Conservation (phyloP, 179 eudicot genomes). For the Camellia oleifera region DNA sequence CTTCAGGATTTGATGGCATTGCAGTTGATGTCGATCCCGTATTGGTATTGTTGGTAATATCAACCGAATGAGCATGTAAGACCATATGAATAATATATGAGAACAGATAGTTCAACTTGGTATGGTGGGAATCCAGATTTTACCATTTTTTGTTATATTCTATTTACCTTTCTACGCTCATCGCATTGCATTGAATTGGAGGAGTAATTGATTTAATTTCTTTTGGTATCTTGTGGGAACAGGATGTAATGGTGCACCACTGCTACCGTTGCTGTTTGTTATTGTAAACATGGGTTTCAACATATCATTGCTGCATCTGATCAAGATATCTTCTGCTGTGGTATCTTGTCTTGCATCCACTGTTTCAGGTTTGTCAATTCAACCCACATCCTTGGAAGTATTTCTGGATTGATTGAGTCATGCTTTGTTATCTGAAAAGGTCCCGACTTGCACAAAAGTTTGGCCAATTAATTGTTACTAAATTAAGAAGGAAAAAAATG, state of each 20-base stretch:
- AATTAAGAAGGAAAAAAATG: no score
- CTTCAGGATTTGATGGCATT: neutral
- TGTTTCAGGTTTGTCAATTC: constrained; percentile 59
- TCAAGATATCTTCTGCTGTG: constrained; percentile 90
- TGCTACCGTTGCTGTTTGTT: constrained; percentile 79
- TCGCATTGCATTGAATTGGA: neutral
- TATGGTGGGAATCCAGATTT: neutral
- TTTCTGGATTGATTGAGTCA: no score
- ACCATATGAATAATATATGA: neutral
- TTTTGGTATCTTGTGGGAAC: constrained; percentile 23
- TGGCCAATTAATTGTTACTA: neutral
- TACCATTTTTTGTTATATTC: neutral
- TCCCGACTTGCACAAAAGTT: neutral
- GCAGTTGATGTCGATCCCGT: neutral
- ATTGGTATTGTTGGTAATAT: neutral
- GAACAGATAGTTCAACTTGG: neutral
- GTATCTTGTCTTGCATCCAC: constrained; percentile 92
- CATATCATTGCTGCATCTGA: constrained; percentile 80
- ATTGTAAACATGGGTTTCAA: constrained; percentile 91
- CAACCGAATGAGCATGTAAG: neutral
- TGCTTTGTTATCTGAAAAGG: no score
- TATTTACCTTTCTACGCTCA: neutral
- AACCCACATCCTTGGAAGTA: no score
- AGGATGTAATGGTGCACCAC: constrained; percentile 92
- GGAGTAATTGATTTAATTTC: neutral